Conservation (phyloP, 2,329 filamentous ascomycete species). For the Stachybotrys chartarum region DNA sequence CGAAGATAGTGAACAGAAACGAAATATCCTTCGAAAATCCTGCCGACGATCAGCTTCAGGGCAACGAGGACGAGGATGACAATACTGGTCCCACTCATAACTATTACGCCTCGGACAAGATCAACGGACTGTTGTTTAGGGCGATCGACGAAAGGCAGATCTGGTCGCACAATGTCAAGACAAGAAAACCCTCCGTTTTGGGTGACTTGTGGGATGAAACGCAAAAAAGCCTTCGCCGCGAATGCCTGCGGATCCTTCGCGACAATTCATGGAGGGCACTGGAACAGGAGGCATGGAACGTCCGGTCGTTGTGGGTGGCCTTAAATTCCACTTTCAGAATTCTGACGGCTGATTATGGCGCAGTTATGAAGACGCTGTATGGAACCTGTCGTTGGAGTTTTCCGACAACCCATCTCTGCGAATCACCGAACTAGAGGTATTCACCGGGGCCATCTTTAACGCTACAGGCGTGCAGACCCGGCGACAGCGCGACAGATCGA, state of each 20-base stretch:
- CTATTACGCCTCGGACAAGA: slow-evolving; percentile 62
- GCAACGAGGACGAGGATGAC: slow-evolving; percentile 29
- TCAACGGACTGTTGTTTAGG: slow-evolving; percentile 64
- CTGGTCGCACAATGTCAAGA: slow-evolving; percentile 37
- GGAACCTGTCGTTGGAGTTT: slow-evolving; percentile 15
- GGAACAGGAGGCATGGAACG: slow-evolving; percentile 9
- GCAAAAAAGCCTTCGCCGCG: not conserved
- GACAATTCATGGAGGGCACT: not conserved
- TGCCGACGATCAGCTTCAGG: slow-evolving; percentile 9
- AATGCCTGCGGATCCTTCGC: too few relatives aligned
- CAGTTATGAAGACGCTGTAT: not conserved
- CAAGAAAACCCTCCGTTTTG: slow-evolving; percentile 4
- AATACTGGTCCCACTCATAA: slow-evolving; percentile 36
- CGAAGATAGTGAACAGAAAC: slow-evolving; percentile 33
- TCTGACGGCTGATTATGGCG: too few relatives aligned
- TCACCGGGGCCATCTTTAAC: slow-evolving; percentile 49
- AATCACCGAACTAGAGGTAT: slow-evolving; percentile 45
- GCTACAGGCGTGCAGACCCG: slow-evolving; percentile 39
- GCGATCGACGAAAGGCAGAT: slow-evolving; percentile 66
- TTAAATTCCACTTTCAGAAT: slow-evolving; percentile 9
- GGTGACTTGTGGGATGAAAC: not conserved
- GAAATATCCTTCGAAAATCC: slow-evolving; percentile 25
- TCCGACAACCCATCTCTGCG: slow-evolving; percentile 36
- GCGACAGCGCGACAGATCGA: slow-evolving; percentile 44
- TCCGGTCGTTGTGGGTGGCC: slow-evolving; percentile 31